These are phyloP conservation scores for Dothistroma pini DNA, from an alignment of 2,329 filamentous ascomycete species.

Conservation along the genomic window DNA sequence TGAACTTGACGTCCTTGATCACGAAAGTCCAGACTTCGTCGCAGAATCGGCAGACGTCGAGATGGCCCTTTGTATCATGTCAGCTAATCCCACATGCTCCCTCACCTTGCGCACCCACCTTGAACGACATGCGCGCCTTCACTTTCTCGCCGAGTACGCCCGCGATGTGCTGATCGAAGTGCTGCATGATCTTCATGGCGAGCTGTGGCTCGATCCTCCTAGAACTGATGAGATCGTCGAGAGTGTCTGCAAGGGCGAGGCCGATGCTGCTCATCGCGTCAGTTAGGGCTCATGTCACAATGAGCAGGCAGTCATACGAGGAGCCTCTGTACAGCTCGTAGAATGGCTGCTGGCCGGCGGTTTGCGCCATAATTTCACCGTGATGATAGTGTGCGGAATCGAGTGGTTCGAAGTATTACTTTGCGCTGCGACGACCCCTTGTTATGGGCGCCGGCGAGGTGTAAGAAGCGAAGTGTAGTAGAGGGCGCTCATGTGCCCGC, in stretches of 20 bases:
- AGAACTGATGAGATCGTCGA: constrained; percentile 93
- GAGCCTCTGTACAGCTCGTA: constrained; percentile 98
- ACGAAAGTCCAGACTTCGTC: constrained; percentile 99
- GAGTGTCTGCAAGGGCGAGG: constrained; percentile 87
- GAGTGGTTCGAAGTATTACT: neutral
- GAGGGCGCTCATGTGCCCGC: constrained; percentile 3
- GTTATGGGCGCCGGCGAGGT: constrained; percentile 6
- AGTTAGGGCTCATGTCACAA: constrained; percentile 6
- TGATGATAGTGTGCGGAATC: neutral
- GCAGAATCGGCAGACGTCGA: constrained; percentile 98
- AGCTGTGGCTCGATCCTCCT: constrained; percentile 96
- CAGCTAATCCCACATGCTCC: neutral
- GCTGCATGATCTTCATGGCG: constrained; percentile 94
- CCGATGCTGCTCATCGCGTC: constrained; percentile 65
- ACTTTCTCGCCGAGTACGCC: constrained; percentile 90
- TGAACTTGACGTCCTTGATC: constrained; percentile 98
- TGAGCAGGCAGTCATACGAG: constrained; percentile 63
- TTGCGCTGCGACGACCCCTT: constrained; percentile 9
- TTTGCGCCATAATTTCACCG: constrained; percentile 17
- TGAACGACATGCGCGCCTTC: constrained; percentile 87
- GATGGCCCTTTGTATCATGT: constrained; percentile 68
- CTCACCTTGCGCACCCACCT: constrained; percentile 57
- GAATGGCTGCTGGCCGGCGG: constrained; percentile 46
- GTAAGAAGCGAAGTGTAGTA: constrained; percentile 7
- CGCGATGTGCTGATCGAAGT: constrained; percentile 91